phyloP scores from a whole-genome alignment of 1,284 basidiomycete species.

The Ceratobasidium sp. region DNA sequence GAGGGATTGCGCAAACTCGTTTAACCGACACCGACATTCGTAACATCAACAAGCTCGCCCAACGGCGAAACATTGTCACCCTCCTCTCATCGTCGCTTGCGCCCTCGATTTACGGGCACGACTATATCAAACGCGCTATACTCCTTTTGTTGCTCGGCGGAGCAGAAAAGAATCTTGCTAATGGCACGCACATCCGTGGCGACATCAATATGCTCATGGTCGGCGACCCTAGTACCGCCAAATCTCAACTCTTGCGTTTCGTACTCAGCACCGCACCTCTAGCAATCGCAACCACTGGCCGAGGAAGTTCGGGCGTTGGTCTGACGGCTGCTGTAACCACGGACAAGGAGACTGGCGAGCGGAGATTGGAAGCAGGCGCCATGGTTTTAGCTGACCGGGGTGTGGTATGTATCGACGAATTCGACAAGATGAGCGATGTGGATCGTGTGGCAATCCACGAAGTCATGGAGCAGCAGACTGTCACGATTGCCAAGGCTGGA shows the following conservation, averaged over 20 bases:
- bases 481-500: conserved; percentile 99
- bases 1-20: conserved; percentile 93
- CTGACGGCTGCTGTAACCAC: conserved; percentile 99
- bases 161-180: conserved; percentile 96
- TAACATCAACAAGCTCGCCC: conserved; percentile 94
- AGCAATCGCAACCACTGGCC: conserved; percentile 97
- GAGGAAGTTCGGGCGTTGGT: conserved; percentile 98
- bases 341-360: conserved; percentile 97
- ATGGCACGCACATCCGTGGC: conserved; percentile 98
- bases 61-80: conserved; percentile 86
- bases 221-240: conserved; percentile 98
- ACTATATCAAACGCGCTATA: conserved; percentile 96
- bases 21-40: conserved; percentile 97
- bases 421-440: conserved; percentile 99
- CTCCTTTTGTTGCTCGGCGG: conserved; percentile 94
- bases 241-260: conserved; percentile 96
- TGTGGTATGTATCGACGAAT: conserved; percentile 99
- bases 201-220: conserved; percentile 99
- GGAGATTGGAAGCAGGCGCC: conserved; percentile 96
- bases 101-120: conserved; percentile 97
- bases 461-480: conserved; percentile 99
- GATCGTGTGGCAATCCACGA: conserved; percentile 99
- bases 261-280: conserved; percentile 96
- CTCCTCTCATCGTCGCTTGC: conserved; percentile 96
- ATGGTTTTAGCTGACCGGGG: conserved; percentile 99